Evolutionary conservation across 345 rosid genomes (phyloP), one percentile per base, ranked within the genome.

Genomic region (Orychophragmus violaceus): DNA sequence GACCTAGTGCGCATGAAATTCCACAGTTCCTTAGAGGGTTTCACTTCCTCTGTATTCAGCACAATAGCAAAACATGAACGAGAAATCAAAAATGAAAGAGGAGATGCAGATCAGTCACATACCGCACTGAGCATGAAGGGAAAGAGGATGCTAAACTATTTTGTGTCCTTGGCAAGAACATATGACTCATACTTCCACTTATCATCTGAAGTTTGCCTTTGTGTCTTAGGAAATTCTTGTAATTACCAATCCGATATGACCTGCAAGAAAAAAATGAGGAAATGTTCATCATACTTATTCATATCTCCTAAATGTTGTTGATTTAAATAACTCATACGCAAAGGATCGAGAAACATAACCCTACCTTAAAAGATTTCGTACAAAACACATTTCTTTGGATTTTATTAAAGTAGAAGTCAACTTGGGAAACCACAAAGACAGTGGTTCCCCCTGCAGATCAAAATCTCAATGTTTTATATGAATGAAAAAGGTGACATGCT

Each of bases 361-460:
- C 25, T 78, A 87, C 98, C 88, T 80, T 60, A 89, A 73, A 71
- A 89, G 76, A 53, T 54, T 81, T 52, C 97, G 83, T 8, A 89
- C 89, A 75, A 92, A 86, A 76, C 76, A 53, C 82, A 92, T 86
- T 70, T 89, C 87, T 69, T 83, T 83, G 57, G 94, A 89, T 76
- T 68, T 80, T 63, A 81, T 71, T 49, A 92, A 62, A 22, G 70
- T 29, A 76, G 63, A 63, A 67, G 93, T 85, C 78, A 89, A 42
- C 35, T 42, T 76, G n/a, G 88, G 78, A 72, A 92, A 85, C 96
- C 94, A 92, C 62, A 83, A 66, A 66, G 97, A 83, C 79, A 89
- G 86, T n/a, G 95, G 85, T 77, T 86, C 95, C 69, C 92, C 89
- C 98, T 93, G 80, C 69, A 63, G 58, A 80, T 61, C 51, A 68